Conservation (phyloP, 148 eudicot genomes). For the Silene latifolia region DNA sequence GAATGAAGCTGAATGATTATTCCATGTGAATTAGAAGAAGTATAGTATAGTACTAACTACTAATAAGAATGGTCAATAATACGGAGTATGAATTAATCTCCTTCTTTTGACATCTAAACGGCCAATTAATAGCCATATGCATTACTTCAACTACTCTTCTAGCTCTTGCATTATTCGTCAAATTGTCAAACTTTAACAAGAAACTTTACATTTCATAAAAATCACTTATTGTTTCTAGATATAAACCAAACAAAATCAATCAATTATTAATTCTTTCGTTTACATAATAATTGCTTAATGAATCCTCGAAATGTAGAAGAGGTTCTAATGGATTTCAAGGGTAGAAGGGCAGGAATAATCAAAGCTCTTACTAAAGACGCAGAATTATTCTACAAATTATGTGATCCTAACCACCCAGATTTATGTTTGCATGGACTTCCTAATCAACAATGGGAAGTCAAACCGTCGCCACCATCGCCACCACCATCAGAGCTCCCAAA, state of each 20-base stretch:
- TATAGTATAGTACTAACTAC: too few species aligned
- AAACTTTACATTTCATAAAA: too few species aligned
- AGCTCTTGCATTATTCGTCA: neutral
- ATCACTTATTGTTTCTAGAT: too few species aligned
- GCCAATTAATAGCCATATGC: neutral
- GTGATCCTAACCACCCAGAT: conserved; percentile 17
- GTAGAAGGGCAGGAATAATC: conserved; percentile 25
- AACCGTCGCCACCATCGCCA: neutral
- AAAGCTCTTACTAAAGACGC: conserved; percentile 25
- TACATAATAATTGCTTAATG: neutral
- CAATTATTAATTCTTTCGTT: neutral
- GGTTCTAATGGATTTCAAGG: conserved; percentile 22
- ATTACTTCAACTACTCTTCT: neutral
- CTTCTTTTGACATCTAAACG: neutral
- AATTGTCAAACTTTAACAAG: neutral
- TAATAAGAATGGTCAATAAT: neutral
- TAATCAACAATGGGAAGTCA: conserved; percentile 20
- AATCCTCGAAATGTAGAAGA: conserved; percentile 29
- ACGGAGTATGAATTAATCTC: neutral
- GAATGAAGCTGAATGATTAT: neutral
- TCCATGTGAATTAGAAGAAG: neutral
- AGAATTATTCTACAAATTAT: conserved; percentile 8
- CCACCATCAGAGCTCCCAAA: conserved; percentile 18
- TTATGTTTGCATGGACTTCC: conserved; percentile 27
- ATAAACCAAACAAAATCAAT: too few species aligned